These are phyloP conservation scores for Chamaecrista fasciculata DNA, from an alignment of 306 rosid species.

Conservation along the genomic window DNA sequence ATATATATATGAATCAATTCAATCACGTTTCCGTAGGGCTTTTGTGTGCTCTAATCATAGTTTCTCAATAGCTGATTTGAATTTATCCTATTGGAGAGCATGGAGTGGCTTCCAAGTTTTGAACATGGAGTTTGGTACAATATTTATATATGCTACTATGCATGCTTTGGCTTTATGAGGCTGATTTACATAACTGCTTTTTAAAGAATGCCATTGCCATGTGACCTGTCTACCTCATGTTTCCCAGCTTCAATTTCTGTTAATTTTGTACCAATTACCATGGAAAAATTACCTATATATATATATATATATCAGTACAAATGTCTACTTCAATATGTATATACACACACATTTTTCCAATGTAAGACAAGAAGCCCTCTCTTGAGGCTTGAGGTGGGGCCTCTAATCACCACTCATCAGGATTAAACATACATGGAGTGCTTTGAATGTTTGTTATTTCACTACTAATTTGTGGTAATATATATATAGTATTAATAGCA, in stretches of 20 bases:
- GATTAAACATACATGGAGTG: no score
- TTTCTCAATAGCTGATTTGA: conserved; percentile 30
- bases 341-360: no score
- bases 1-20: neutral
- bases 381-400: no score
- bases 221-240: conserved; percentile 24
- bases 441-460: no score
- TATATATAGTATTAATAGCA: neutral
- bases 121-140: conserved; percentile 17
- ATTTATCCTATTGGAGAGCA: conserved; percentile 11
- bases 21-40: conserved; percentile 11
- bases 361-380: no score
- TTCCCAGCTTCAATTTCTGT: conserved; percentile 1
- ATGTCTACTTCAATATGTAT: no score
- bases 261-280: no score
- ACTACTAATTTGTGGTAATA: no score
- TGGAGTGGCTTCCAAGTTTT: conserved; percentile 35
- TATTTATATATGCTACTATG: no score
- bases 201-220: conserved; percentile 33
- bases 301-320: no score
- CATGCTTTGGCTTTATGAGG: conserved; percentile 40
- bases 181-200: conserved; percentile 5
- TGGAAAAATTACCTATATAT: no score
- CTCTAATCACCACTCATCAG: no score
- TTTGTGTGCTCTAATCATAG: conserved; percentile 23